Conservation (phyloP, 139 green algal genomes). For the Chlamydomonas eustigma region DNA sequence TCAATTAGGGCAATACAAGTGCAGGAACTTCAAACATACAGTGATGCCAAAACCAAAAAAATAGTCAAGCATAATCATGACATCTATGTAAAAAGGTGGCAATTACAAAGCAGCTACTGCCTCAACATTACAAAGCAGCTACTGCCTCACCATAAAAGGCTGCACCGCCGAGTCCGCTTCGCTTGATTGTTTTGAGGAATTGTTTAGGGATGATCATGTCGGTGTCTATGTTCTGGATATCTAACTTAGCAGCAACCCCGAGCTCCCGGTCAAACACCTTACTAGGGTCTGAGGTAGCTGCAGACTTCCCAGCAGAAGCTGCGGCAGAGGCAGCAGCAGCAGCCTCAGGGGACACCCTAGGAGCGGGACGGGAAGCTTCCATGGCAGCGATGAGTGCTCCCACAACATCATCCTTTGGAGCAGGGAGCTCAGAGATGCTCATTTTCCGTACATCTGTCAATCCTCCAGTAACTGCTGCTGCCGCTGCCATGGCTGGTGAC, state of each 20-base stretch:
- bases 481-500: constrained; percentile 42
- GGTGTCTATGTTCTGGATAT: constrained; percentile 49
- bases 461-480: constrained; percentile 31
- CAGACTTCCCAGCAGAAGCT: not conserved
- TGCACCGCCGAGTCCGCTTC: constrained; percentile 34
- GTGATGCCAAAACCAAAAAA: no score
- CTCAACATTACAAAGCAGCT: no score
- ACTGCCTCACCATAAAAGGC: constrained; percentile 36
- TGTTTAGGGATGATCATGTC: constrained; percentile 58
- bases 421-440: not conserved
- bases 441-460: constrained; percentile 37
- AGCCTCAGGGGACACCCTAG: not conserved
- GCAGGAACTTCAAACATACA: no score
- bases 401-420: not conserved
- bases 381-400: constrained; percentile 3
- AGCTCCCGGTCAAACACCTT: constrained; percentile 35
- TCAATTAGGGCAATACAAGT: no score
- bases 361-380: not conserved
- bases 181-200: constrained; percentile 53
- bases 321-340: not conserved
- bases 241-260: constrained; percentile 34
- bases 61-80: no score
- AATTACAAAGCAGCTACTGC: no score
- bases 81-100: no score
- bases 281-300: constrained; percentile 3